These are phyloP conservation scores for Logfia minima DNA, from an alignment of 129 eudicot species.

Conservation along the genomic window DNA sequence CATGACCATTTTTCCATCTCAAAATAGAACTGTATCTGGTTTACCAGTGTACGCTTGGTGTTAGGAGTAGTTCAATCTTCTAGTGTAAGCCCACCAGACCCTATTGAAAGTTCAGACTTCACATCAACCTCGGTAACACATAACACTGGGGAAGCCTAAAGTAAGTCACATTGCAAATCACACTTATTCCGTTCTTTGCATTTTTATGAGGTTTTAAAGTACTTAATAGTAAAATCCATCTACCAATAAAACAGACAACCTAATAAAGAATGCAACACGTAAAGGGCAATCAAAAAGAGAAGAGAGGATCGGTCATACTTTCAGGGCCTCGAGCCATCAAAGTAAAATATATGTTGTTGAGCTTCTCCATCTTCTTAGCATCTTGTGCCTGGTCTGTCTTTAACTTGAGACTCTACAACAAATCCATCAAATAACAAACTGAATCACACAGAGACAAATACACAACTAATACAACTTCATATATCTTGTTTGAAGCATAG, in stretches of 20 bases:
- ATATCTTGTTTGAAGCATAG: no score
- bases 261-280: no score
- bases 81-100: no score
- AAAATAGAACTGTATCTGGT: background rate
- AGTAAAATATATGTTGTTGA: constrained; percentile 83
- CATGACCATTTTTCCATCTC: no score
- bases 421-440: background rate
- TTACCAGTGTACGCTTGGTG: background rate
- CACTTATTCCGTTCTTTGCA: background rate
- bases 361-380: constrained; percentile 95
- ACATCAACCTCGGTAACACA: background rate
- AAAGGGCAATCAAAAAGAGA: background rate
- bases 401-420: constrained; percentile 65
- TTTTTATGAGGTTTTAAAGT: background rate
- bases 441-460: background rate
- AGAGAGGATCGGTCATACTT: constrained; percentile 38
- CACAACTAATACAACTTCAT: background rate
- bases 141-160: background rate
- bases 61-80: no score
- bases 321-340: constrained; percentile 97
- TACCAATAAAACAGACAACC: background rate
- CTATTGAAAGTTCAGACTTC: background rate
- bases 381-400: constrained; percentile 96
- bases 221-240: background rate
- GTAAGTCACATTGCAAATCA: background rate